Percentiles rank a stretch among this genome's conserved stretches.
Evolutionary conservation across 495 filamentous ascomycete genomes (phyloP).

Genomic region (Trichoderma parareesei): DNA sequence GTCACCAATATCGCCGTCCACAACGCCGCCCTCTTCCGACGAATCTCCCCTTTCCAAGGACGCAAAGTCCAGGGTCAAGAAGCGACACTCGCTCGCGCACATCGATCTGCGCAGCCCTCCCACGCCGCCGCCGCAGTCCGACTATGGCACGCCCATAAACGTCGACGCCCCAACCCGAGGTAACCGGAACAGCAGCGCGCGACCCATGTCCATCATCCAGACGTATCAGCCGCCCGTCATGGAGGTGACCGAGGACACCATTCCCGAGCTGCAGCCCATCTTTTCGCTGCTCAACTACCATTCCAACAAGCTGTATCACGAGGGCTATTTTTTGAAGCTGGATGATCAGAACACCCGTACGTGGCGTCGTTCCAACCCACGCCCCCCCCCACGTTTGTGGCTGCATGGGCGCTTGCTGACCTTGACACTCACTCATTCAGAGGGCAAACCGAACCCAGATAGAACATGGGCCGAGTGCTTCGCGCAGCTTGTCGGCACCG

Average conservation of each 20-base stretch:
- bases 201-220: conserved; percentile 58
- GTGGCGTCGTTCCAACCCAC: conserved; percentile 26
- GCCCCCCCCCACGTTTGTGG: neutral
- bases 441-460: conserved; percentile 76
- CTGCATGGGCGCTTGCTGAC: conserved; percentile 19
- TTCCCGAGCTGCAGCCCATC: conserved; percentile 87
- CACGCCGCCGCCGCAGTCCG: conserved; percentile 10
- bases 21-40: conserved; percentile 11
- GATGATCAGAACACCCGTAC: conserved; percentile 86
- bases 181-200: conserved; percentile 23
- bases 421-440: conserved; percentile 33
- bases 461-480: conserved; percentile 96
- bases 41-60: conserved; percentile 16
- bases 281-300: conserved; percentile 94
- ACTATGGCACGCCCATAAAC: conserved; percentile 7
- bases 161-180: neutral
- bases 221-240: conserved; percentile 83
- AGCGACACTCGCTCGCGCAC: conserved; percentile 17
- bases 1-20: conserved; percentile 5
- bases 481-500: conserved; percentile 89
- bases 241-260: conserved; percentile 74
- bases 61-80: conserved; percentile 17
- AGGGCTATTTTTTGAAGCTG: conserved; percentile 94
- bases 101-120: conserved; percentile 3
- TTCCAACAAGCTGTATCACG: conserved; percentile 91